phyloP scores from a whole-genome alignment of 208 protist genomes.

The Trypanosoma conorhini region DNA sequence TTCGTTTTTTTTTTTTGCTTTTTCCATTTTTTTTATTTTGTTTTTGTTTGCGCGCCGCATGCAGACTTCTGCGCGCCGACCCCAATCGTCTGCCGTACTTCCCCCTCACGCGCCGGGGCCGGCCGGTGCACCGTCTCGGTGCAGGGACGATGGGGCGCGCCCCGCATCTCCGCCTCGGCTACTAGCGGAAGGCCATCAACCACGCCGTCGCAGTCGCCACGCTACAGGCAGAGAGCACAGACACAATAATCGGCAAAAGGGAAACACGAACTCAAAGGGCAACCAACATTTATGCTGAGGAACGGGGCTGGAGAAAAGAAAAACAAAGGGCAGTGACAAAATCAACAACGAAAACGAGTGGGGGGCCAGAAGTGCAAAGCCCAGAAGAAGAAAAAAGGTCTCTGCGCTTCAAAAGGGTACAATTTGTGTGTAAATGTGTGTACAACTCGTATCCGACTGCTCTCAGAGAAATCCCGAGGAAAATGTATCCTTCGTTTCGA shows the following conservation, averaged over 20 bases:
- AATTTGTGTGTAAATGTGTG: not conserved
- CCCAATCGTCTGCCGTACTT: constrained; percentile 8
- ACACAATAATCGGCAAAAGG: too few relatives aligned
- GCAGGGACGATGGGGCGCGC: too few relatives aligned
- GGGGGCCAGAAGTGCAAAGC: constrained; percentile 7
- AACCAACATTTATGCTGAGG: not conserved
- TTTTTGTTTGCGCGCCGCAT: not conserved
- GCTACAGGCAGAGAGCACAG: too few relatives aligned
- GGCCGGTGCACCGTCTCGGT: too few relatives aligned
- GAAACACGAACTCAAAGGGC: not conserved
- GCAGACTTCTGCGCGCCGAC: constrained; percentile 22
- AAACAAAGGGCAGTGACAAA: constrained; percentile 8
- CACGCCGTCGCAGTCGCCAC: too few relatives aligned
- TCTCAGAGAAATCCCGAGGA: constrained; percentile 3
- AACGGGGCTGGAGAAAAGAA: constrained; percentile 15
- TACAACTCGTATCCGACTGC: not conserved
- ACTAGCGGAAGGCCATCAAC: too few relatives aligned
- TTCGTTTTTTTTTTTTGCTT: too few relatives aligned
- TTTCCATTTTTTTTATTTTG: too few relatives aligned
- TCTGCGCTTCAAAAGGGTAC: not conserved
- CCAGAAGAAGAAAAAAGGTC: constrained; percentile 12
- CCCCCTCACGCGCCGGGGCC: constrained; percentile 3
- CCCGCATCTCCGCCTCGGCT: too few relatives aligned
- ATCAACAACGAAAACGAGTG: constrained; percentile 1
- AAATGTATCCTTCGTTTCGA: constrained; percentile 61